phyloP scores from a whole-genome alignment of 2,329 filamentous ascomycete genomes.

The Phyllosticta ampelicida region DNA sequence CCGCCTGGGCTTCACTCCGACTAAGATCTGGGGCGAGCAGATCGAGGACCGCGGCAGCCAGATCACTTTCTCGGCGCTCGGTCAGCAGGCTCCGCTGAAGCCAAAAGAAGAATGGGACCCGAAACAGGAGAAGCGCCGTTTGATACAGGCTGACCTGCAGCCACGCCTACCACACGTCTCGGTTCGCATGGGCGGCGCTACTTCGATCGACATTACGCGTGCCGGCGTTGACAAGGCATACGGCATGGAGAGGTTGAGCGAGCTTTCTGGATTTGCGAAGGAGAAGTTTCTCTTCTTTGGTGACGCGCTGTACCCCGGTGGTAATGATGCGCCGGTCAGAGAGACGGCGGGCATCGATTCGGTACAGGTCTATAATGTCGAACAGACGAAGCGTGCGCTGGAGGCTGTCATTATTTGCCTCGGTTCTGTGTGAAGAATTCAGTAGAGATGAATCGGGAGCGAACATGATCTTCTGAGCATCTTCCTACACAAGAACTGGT shows the following conservation, averaged over 20 bases:
- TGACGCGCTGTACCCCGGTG: conserved; percentile 31
- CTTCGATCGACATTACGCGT: conserved; percentile 31
- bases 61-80: conserved; percentile 34
- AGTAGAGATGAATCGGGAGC: no score
- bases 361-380: no score
- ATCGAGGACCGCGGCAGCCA: conserved; percentile 34
- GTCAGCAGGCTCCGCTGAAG: conserved; percentile 28
- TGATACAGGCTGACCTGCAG: conserved; percentile 29
- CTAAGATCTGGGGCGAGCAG: conserved; percentile 29
- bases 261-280: conserved; percentile 24
- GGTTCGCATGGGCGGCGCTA: conserved; percentile 33
- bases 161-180: conserved; percentile 27
- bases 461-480: no score
- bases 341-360: conserved; percentile 10
- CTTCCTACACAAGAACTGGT: no score
- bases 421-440: no score
- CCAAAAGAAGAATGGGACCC: conserved; percentile 31
- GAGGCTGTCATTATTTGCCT: no score
- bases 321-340: conserved; percentile 31
- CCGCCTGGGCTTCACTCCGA: conserved; percentile 28
- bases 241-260: conserved; percentile 18
- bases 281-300: conserved; percentile 33
- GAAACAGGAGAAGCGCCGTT: conserved; percentile 30
- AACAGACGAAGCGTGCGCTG: no score
- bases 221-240: conserved; percentile 31